Conservation (phyloP, 2,329 filamentous ascomycete genomes). For the Colletotrichum noveboracense region DNA sequence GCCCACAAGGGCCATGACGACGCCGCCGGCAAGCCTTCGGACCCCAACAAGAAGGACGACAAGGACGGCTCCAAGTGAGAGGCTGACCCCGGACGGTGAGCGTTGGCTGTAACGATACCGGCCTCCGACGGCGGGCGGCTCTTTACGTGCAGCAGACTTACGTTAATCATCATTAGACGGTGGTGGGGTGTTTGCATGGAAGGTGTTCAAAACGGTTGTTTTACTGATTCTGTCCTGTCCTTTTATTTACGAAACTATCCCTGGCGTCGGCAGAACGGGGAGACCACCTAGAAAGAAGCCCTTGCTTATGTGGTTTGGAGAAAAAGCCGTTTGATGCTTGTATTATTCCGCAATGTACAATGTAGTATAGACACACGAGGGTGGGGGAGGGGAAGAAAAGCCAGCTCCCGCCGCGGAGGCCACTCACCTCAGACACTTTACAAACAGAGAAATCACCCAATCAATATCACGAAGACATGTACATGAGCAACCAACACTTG, state of each 20-base stretch:
- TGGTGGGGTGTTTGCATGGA: slow-evolving; percentile 34
- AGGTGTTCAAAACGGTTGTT: slow-evolving; percentile 41
- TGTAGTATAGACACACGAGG: slow-evolving; percentile 15
- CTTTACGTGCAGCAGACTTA: background rate
- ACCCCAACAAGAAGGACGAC: slow-evolving; percentile 28
- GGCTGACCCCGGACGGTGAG: slow-evolving; percentile 32
- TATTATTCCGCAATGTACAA: slow-evolving; percentile 26
- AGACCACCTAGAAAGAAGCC: background rate
- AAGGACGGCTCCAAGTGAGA: slow-evolving; percentile 34
- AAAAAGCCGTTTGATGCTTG: background rate
- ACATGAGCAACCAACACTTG: background rate
- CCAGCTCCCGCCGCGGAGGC: slow-evolving; percentile 31
- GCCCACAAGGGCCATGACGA: slow-evolving; percentile 47
- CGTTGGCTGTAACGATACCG: slow-evolving; percentile 26
- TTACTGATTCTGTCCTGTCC: slow-evolving; percentile 14
- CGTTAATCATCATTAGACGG: slow-evolving; percentile 21
- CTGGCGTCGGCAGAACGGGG: background rate
- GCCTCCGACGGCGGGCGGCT: background rate
- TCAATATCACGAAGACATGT: background rate
- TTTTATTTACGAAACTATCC: background rate
- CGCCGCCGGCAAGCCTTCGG: slow-evolving; percentile 25
- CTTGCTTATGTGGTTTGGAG: background rate
- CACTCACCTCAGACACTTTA: slow-evolving; percentile 37
- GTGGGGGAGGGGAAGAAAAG: slow-evolving; percentile 23
- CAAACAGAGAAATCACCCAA: background rate